Percentiles rank a stretch among this genome's conserved stretches.
These are phyloP conservation scores for Physocladia obscura DNA, from an alignment of 192 early-diverging fungal species.

Conservation along the genomic window DNA sequence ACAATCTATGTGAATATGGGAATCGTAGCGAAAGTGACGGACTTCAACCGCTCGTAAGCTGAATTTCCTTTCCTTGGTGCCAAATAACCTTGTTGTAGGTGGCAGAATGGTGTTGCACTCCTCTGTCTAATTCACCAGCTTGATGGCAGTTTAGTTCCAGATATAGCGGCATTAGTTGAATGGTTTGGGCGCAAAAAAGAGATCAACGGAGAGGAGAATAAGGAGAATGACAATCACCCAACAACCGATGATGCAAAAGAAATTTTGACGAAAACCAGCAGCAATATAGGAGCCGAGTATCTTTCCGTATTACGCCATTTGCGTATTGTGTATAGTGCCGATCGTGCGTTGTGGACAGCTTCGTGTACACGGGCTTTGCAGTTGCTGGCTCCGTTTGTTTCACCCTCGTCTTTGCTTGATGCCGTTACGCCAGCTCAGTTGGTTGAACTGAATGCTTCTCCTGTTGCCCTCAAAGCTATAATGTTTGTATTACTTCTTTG, in stretches of 20 bases:
- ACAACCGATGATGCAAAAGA: not conserved
- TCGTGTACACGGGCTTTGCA: conserved; percentile 6
- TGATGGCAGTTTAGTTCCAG: conserved; percentile 2
- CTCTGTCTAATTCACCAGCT: conserved; percentile 15
- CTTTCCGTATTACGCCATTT: not conserved
- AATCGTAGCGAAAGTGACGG: conserved; percentile 17
- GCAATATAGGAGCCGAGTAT: no score
- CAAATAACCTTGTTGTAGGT: not conserved
- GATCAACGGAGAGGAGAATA: no score
- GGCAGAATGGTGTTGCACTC: conserved; percentile 14
- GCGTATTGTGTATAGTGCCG: conserved; percentile 3
- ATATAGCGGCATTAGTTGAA: not conserved
- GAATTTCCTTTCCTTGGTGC: not conserved
- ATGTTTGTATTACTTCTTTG: no score
- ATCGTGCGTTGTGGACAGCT: not conserved
- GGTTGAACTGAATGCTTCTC: no score
- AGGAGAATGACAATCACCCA: no score
- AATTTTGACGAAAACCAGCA: no score
- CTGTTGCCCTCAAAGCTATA: no score
- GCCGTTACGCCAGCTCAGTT: not conserved
- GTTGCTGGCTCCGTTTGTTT: not conserved
- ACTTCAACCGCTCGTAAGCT: conserved; percentile 5
- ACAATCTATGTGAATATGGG: not conserved
- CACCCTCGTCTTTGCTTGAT: not conserved
- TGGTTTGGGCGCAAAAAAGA: not conserved